Conservation (phyloP, 306 rosid species). For the Nissolia schottii region DNA sequence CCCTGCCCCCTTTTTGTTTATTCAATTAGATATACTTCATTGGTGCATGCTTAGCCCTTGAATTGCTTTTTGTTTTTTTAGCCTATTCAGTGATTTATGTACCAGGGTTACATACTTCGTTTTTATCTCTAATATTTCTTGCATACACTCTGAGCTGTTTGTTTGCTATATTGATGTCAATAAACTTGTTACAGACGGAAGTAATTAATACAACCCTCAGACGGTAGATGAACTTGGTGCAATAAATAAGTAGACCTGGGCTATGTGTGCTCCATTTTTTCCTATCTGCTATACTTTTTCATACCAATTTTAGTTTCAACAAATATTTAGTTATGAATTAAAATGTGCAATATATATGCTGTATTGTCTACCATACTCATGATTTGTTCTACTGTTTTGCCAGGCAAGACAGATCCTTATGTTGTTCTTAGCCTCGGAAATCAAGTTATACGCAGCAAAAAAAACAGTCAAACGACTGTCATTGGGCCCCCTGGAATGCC, state of each 20-base stretch:
- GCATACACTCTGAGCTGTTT: neutral
- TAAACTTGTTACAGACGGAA: neutral
- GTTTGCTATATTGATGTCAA: neutral
- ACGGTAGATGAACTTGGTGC: too few species aligned
- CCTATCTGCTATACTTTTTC: neutral
- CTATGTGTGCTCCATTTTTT: neutral
- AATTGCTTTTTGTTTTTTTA: neutral
- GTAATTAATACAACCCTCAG: neutral
- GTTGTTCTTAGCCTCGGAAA: constrained; percentile 79
- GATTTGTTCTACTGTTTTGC: neutral
- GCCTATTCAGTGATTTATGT: neutral
- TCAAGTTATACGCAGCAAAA: constrained; percentile 88
- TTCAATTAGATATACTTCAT: neutral
- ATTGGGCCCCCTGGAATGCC: constrained; percentile 97
- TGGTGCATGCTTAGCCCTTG: neutral
- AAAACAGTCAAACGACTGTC: constrained; percentile 96
- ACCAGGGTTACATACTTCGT: neutral
- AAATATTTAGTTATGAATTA: neutral
- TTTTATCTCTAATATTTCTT: neutral
- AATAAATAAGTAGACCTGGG: neutral
- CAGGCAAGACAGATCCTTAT: constrained; percentile 97
- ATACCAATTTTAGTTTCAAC: neutral
- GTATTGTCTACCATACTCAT: neutral
- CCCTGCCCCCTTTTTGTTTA: neutral
- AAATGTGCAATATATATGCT: neutral